Evolutionary conservation across 225 moss, liverwort and hornwort genomes (phyloP).

Genomic region (Asterella californica): DNA sequence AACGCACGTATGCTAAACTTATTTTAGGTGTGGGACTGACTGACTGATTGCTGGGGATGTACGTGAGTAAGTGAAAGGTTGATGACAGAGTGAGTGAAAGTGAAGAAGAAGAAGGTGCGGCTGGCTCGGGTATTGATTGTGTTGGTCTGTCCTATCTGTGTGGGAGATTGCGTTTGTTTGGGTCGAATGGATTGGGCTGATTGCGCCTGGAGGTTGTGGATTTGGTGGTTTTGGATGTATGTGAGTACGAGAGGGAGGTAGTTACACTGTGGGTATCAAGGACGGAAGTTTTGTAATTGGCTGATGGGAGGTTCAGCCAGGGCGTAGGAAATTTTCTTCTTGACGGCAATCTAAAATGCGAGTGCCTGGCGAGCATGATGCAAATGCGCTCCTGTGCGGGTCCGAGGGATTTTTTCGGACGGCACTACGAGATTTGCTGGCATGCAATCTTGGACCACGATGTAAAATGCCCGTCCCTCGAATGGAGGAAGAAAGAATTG

Average conservation of each 20-base stretch:
- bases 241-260: neutral
- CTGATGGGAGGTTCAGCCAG: neutral
- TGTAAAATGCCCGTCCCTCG: constrained; percentile 11
- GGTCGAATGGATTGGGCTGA: neutral
- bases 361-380: constrained; percentile 6
- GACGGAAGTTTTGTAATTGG: neutral
- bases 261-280: neutral
- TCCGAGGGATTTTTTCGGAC: neutral
- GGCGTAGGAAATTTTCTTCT: neutral
- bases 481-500: neutral
- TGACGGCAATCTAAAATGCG: neutral
- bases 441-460: constrained; percentile 8
- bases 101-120: neutral
- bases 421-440: constrained; percentile 10
- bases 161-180: neutral
- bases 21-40: neutral
- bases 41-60: too few relatives aligned
- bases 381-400: neutral
- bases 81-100: neutral
- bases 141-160: neutral
- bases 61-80: neutral
- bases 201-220: neutral
- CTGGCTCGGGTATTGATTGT: neutral
- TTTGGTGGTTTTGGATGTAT: neutral
- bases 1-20: neutral